Conservation (phyloP, 441 rosid species). For the Pelargonium cotyledonis region DNA sequence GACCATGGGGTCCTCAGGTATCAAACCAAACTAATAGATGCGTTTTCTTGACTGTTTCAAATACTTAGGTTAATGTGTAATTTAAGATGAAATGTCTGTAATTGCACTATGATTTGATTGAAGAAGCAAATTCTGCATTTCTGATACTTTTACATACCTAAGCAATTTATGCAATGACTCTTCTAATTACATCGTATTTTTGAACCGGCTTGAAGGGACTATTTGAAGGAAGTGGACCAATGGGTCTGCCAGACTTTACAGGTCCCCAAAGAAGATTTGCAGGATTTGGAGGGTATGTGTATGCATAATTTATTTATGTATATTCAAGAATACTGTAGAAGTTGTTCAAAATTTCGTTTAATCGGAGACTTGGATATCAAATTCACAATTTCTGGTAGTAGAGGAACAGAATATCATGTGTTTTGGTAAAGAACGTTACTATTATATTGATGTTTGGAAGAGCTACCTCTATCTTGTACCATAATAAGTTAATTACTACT, state of each 20-base stretch:
- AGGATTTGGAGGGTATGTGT: constrained; percentile 52
- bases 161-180: background rate
- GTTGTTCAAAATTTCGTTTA: background rate
- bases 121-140: background rate
- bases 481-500: too few relatives aligned
- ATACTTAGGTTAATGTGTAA: background rate
- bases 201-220: constrained; percentile 37
- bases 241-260: constrained; percentile 47
- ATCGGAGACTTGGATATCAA: constrained; percentile 5
- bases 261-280: constrained; percentile 49
- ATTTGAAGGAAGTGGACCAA: constrained; percentile 34
- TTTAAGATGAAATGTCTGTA: background rate
- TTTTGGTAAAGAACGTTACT: too few relatives aligned
- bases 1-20: constrained; percentile 74
- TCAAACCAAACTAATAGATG: background rate
- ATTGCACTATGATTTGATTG: constrained; percentile 4
- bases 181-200: constrained; percentile 14
- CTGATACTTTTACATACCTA: constrained; percentile 12
- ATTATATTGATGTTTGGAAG: too few relatives aligned
- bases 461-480: too few relatives aligned
- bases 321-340: background rate
- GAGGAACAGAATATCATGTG: background rate
- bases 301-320: constrained; percentile 1
- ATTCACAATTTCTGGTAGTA: background rate
- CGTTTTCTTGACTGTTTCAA: background rate